phyloP scores from a whole-genome alignment of 83 land plant genomes.

The Picea abies region DNA sequence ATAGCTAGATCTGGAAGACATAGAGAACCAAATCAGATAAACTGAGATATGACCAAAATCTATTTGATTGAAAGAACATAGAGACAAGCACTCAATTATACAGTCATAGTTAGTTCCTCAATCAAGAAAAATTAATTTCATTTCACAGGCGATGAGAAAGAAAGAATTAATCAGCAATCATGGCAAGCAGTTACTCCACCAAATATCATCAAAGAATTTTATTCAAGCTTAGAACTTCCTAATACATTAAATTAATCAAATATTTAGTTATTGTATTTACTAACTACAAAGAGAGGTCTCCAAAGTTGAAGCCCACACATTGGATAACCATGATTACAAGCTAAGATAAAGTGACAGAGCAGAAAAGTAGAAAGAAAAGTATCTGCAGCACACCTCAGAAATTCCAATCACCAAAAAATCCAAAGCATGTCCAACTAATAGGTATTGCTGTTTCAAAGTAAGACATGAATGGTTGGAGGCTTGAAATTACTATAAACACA shows the following conservation, averaged over 20 bases:
- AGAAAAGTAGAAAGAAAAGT: neutral
- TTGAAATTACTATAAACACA: too few species aligned
- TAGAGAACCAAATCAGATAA: conserved; percentile 1
- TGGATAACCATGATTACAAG: neutral
- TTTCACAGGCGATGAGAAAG: neutral
- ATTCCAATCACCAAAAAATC: neutral
- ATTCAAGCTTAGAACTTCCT: neutral
- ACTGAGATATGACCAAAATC: neutral
- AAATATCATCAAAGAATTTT: neutral
- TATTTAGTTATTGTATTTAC: neutral
- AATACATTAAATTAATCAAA: neutral
- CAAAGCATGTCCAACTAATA: too few species aligned
- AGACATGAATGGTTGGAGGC: too few species aligned
- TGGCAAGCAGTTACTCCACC: neutral
- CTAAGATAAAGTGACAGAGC: neutral
- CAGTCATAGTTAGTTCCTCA: neutral
- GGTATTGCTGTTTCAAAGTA: too few species aligned
- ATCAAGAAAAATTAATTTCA: neutral
- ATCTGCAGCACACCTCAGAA: neutral
- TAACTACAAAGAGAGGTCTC: neutral
- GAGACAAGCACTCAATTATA: neutral
- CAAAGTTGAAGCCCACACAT: neutral
- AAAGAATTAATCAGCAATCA: neutral
- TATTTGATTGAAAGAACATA: neutral
- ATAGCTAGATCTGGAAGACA: conserved; percentile 58